Evolutionary conservation across 2,329 filamentous ascomycete genomes (phyloP).

Genomic region (Coniochaeta sp.): DNA sequence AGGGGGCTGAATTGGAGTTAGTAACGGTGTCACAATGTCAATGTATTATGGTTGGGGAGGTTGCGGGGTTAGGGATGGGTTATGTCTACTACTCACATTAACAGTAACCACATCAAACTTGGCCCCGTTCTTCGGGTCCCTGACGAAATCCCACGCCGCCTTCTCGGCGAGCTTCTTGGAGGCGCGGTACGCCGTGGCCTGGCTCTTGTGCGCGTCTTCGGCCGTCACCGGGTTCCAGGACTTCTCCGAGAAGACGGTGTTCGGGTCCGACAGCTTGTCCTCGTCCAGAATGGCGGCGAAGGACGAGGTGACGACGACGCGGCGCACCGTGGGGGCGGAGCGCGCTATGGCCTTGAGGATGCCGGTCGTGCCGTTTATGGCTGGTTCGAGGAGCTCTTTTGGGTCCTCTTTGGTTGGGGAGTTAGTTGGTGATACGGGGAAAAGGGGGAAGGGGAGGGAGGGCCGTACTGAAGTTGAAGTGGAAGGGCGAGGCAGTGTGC

Average conservation of each 20-base stretch:
- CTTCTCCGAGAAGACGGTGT: conserved; percentile 35
- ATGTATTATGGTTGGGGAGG: no score
- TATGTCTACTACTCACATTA: no score
- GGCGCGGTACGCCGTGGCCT: conserved; percentile 42
- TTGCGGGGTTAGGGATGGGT: no score
- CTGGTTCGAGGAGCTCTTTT: conserved; percentile 50
- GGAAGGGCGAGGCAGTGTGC: conserved; percentile 56
- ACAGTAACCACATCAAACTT: conserved; percentile 41
- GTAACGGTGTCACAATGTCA: no score
- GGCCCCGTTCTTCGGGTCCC: conserved; percentile 25
- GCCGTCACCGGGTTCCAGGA: conserved; percentile 48
- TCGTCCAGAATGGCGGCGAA: conserved; percentile 45
- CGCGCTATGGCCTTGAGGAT: conserved; percentile 64
- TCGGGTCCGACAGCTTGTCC: conserved; percentile 26
- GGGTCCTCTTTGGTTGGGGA: conserved; percentile 32
- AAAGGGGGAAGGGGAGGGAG: not conserved
- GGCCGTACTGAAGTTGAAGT: conserved; percentile 38
- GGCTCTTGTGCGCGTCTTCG: conserved; percentile 31
- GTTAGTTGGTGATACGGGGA: not conserved
- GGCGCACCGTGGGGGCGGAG: conserved; percentile 53
- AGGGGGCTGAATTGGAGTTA: no score
- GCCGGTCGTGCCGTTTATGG: conserved; percentile 55
- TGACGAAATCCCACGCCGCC: conserved; percentile 46
- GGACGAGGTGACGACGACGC: conserved; percentile 58
- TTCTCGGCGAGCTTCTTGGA: conserved; percentile 49